phyloP scores from a whole-genome alignment of 2,329 filamentous ascomycete genomes.

The Fusarium sp. region DNA sequence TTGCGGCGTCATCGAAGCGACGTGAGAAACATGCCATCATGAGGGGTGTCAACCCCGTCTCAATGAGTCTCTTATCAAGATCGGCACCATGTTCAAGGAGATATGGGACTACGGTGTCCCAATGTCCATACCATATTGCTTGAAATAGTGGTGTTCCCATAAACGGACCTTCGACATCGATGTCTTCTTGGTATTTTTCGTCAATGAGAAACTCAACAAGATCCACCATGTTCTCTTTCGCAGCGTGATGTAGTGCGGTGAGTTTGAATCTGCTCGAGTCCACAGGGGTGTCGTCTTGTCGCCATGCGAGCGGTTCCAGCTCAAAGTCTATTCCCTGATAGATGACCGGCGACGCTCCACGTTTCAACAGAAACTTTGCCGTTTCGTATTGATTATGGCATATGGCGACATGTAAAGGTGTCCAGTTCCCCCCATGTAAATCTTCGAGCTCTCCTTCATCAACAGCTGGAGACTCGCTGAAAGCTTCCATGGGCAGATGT shows the following conservation, averaged over 20 bases:
- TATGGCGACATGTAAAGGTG: constrained; percentile 42
- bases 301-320: constrained; percentile 34
- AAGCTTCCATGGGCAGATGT: constrained; percentile 41
- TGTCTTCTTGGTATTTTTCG: constrained; percentile 26
- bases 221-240: constrained; percentile 33
- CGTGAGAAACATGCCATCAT: constrained; percentile 44
- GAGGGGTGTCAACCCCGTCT: constrained; percentile 40
- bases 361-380: constrained; percentile 37
- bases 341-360: constrained; percentile 38
- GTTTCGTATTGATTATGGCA: constrained; percentile 39
- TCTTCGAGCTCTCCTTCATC: constrained; percentile 43
- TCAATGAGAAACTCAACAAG: constrained; percentile 34
- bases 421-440: constrained; percentile 43
- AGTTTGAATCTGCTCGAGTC: constrained; percentile 37
- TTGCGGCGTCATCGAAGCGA: constrained; percentile 41
- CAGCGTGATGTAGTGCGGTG: constrained; percentile 42
- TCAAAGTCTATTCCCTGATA: constrained; percentile 42
- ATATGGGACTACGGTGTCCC: constrained; percentile 41
- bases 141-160: constrained; percentile 43
- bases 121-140: constrained; percentile 41
- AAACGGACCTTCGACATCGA: constrained; percentile 39
- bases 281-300: constrained; percentile 33
- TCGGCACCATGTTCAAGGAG: constrained; percentile 41
- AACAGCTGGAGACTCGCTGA: constrained; percentile 38
- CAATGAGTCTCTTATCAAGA: constrained; percentile 39